These are phyloP conservation scores for Rhodomyrtus psidioides DNA, from an alignment of 441 rosid genomes.

Conservation along the genomic window DNA sequence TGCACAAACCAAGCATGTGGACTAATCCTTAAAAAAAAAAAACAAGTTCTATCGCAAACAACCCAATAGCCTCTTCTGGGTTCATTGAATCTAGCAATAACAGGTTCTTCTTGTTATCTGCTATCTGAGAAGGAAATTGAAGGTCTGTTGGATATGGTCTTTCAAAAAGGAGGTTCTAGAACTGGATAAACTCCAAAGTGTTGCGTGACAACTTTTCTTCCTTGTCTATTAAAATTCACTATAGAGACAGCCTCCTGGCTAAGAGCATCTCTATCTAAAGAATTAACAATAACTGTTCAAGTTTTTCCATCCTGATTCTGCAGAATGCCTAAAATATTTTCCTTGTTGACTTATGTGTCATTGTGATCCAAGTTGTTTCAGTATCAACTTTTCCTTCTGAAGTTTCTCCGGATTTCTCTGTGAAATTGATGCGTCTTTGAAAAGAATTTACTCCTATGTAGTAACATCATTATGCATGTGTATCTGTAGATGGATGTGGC, in stretches of 20 bases:
- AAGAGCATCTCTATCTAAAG: neutral
- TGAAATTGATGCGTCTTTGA: neutral
- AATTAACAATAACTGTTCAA: neutral
- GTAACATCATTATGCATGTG: neutral
- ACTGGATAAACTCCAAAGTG: neutral
- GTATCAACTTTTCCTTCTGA: neutral
- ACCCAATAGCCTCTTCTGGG: neutral
- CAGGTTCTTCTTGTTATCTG: neutral
- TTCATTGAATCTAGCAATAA: neutral
- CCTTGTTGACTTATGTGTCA: neutral
- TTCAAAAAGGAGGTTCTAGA: neutral
- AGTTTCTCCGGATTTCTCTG: neutral
- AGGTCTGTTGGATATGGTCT: neutral
- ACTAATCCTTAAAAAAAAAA: neutral
- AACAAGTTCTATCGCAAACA: neutral
- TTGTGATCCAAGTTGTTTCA: neutral
- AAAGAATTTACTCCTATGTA: neutral
- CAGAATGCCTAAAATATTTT: neutral
- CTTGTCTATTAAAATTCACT: neutral
- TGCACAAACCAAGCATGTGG: neutral
- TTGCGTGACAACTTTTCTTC: neutral
- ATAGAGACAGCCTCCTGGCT: neutral
- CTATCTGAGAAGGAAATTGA: neutral
- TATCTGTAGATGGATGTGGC: constrained; percentile 37
- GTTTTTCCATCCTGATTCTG: neutral